phyloP scores from a whole-genome alignment of 2,329 filamentous ascomycete species.

The Cryphonectria naterciae region DNA sequence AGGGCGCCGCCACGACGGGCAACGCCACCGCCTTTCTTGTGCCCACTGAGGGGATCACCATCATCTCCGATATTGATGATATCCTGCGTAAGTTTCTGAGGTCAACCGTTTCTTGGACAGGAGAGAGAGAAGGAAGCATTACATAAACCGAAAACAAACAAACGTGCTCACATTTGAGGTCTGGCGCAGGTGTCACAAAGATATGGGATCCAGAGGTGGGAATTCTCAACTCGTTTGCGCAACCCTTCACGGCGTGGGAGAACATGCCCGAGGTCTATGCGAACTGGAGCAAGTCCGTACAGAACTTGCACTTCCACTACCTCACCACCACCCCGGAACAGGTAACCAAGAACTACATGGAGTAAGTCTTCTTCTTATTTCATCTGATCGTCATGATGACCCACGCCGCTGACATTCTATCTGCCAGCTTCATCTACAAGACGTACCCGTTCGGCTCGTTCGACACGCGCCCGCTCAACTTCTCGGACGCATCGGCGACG shows the following conservation, averaged over 20 bases:
- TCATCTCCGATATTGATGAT: slow-evolving; percentile 80
- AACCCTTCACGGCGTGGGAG: slow-evolving; percentile 71
- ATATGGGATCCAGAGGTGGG: slow-evolving; percentile 78
- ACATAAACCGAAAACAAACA: not conserved
- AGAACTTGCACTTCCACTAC: slow-evolving; percentile 78
- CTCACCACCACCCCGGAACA: slow-evolving; percentile 81
- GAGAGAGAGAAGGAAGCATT: not conserved
- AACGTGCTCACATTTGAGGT: slow-evolving; percentile 3
- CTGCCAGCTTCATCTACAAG: slow-evolving; percentile 66
- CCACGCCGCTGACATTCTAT: slow-evolving; percentile 8
- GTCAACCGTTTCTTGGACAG: no score
- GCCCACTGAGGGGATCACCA: slow-evolving; percentile 69
- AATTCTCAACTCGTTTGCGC: slow-evolving; percentile 75
- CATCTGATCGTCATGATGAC: no score
- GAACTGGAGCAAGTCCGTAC: slow-evolving; percentile 71
- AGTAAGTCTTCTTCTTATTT: slow-evolving; percentile 40
- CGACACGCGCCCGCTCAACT: slow-evolving; percentile 78
- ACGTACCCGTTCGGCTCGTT: slow-evolving; percentile 78
- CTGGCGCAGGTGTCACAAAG: slow-evolving; percentile 61
- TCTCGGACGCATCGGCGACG: slow-evolving; percentile 74
- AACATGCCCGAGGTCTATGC: slow-evolving; percentile 81
- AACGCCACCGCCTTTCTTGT: slow-evolving; percentile 80
- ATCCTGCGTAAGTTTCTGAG: slow-evolving; percentile 60
- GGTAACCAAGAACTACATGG: slow-evolving; percentile 77
- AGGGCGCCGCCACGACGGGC: slow-evolving; percentile 63